phyloP scores from a whole-genome alignment of 108 stramenopile genomes.

The Thalassiosira profunda region DNA sequence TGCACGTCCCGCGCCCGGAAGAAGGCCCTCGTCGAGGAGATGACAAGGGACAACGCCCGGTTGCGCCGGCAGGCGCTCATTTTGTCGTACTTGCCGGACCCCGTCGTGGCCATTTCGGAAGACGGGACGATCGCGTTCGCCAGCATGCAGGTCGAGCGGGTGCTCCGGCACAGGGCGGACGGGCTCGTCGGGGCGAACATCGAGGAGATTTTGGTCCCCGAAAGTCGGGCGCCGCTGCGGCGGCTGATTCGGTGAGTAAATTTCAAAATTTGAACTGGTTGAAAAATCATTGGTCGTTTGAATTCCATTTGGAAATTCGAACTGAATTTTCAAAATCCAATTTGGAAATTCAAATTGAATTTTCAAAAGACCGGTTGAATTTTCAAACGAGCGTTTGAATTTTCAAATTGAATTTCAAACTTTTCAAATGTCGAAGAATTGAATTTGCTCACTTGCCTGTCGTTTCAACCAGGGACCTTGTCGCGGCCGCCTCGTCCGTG shows the following conservation, averaged over 20 bases:
- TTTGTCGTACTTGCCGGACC: slow-evolving; percentile 78
- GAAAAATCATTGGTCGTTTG: too few species aligned
- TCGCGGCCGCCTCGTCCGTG: slow-evolving; percentile 2
- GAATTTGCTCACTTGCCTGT: too few species aligned
- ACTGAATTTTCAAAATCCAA: too few species aligned
- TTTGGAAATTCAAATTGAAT: too few species aligned
- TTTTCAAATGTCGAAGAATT: too few species aligned
- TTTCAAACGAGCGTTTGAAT: too few species aligned
- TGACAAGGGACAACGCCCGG: slow-evolving; percentile 78
- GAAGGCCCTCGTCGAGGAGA: slow-evolving; percentile 90
- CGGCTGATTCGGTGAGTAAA: slow-evolving; percentile 59
- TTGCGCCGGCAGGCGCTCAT: slow-evolving; percentile 79
- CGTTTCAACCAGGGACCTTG: too few species aligned
- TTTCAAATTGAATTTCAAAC: too few species aligned
- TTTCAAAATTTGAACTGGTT: too few species aligned
- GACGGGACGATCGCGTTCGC: slow-evolving; percentile 86
- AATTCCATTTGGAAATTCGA: too few species aligned
- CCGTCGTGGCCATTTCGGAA: slow-evolving; percentile 66
- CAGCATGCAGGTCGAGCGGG: slow-evolving; percentile 78
- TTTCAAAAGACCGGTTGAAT: too few species aligned
- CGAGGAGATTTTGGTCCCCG: slow-evolving; percentile 60
- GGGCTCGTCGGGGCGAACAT: slow-evolving; percentile 72
- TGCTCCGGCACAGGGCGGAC: slow-evolving; percentile 59
- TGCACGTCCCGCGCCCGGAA: slow-evolving; percentile 90
- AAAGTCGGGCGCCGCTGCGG: slow-evolving; percentile 59